Conservation (phyloP, 345 rosid species). For the Corchorus capsularis region DNA sequence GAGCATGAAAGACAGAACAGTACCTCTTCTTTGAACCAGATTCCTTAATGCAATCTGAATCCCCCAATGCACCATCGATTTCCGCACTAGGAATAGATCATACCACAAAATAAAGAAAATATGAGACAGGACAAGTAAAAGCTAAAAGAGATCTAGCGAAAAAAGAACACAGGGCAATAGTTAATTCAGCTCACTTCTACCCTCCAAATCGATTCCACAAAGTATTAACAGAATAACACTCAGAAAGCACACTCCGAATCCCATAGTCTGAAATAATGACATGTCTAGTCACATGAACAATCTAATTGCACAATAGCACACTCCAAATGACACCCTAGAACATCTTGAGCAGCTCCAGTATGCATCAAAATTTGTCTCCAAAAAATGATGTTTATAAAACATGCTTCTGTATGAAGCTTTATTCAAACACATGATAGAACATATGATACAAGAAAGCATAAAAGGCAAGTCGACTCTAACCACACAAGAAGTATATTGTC, state of each 20-base stretch:
- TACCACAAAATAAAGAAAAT: constrained; percentile 12
- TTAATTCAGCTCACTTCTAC: background rate
- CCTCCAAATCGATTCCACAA: background rate
- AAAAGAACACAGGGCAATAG: background rate
- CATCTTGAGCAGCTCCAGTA: background rate
- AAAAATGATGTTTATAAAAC: background rate
- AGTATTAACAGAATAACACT: background rate
- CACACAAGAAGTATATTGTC: too few relatives aligned
- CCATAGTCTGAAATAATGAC: background rate
- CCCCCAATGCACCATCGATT: constrained; percentile 67
- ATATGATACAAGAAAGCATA: too few relatives aligned
- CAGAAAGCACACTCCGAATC: background rate
- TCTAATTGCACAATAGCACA: background rate
- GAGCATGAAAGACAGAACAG: background rate
- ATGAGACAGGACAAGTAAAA: constrained; percentile 5
- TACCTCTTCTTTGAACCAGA: constrained; percentile 84
- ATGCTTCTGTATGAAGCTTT: background rate
- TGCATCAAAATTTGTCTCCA: background rate
- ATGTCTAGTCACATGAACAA: background rate
- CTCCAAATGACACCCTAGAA: background rate
- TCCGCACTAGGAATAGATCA: constrained; percentile 49
- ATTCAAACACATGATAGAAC: too few relatives aligned
- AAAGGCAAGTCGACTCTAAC: too few relatives aligned
- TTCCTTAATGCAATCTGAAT: constrained; percentile 72
- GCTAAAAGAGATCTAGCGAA: background rate